These are phyloP conservation scores for Kodamaea kaohsiungensis DNA, from an alignment of 805 yeast genomes.

Conservation along the genomic window DNA sequence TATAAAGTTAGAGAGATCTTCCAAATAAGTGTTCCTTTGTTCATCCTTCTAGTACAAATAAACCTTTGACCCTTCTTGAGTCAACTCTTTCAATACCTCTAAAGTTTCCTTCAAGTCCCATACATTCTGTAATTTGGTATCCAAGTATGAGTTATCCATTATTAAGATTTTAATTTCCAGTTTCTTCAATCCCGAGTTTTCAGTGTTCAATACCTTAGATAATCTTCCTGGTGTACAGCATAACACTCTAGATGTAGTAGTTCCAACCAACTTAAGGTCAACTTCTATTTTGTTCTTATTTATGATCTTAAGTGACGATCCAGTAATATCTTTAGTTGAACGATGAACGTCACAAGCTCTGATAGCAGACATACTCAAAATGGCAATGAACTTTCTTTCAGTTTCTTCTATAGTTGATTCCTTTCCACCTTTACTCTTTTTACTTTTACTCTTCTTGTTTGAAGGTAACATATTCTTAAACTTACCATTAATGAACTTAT, in stretches of 20 bases:
- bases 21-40: not conserved
- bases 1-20: not conserved
- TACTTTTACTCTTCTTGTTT: constrained; percentile 29
- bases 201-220: constrained; percentile 45
- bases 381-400: constrained; percentile 48
- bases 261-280: constrained; percentile 50
- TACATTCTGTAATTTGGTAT: constrained; percentile 57
- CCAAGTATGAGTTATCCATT: constrained; percentile 62
- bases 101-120: constrained; percentile 58
- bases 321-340: constrained; percentile 48
- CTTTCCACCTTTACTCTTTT: constrained; percentile 13
- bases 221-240: constrained; percentile 68
- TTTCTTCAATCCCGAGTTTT: constrained; percentile 39
- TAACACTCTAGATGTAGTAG: constrained; percentile 50
- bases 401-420: constrained; percentile 13
- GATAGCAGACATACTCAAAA: constrained; percentile 74
- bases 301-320: constrained; percentile 68
- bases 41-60: constrained; percentile 45
- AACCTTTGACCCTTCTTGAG: constrained; percentile 46
- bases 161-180: constrained; percentile 54
- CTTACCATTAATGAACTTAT: constrained; percentile 52
- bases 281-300: constrained; percentile 71
- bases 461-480: constrained; percentile 49
- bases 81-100: constrained; percentile 40
- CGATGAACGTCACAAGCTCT: constrained; percentile 86